phyloP scores from a whole-genome alignment of 2,329 filamentous ascomycete species.

The Camillea tinctor region DNA sequence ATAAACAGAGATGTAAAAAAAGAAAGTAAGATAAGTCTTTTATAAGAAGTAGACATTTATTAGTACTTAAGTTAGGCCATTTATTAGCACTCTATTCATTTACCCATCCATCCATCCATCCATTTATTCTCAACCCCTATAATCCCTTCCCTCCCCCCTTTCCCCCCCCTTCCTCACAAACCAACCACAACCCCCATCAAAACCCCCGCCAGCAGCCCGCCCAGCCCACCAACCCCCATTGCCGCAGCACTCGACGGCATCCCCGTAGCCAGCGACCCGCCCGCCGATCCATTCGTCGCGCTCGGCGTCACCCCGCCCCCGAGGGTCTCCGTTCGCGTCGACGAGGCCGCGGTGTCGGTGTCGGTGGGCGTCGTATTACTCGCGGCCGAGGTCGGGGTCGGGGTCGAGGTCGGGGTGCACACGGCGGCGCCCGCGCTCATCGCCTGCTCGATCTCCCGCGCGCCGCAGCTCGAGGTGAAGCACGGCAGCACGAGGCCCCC shows the following conservation, averaged over 20 bases:
- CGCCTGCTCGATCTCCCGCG: constrained; percentile 25
- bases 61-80: too few species aligned
- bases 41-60: too few species aligned
- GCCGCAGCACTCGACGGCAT: too few species aligned
- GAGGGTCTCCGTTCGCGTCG: constrained; percentile 2
- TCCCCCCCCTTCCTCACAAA: constrained; percentile 16
- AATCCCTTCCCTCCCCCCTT: background rate
- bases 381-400: too few species aligned
- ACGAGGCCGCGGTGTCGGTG: constrained; percentile 4
- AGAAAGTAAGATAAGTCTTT: too few species aligned
- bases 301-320: background rate
- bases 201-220: constrained; percentile 23
- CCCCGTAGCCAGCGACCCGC: too few species aligned
- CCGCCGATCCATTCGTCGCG: constrained; percentile 16
- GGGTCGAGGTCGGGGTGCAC: background rate
- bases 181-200: constrained; percentile 19
- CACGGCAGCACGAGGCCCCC: constrained; percentile 12
- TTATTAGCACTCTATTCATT: too few species aligned
- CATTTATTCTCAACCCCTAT: background rate
- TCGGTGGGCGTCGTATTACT: too few species aligned
- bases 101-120: too few species aligned
- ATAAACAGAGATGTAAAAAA: too few species aligned
- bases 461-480: constrained; percentile 35
- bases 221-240: constrained; percentile 7
- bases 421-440: constrained; percentile 11